A percentile compares a stretch with the other conserved stretches of the same genome.
These are phyloP conservation scores for Dysphania ambrosioides DNA, from an alignment of 148 eudicot species.

Conservation along the genomic window DNA sequence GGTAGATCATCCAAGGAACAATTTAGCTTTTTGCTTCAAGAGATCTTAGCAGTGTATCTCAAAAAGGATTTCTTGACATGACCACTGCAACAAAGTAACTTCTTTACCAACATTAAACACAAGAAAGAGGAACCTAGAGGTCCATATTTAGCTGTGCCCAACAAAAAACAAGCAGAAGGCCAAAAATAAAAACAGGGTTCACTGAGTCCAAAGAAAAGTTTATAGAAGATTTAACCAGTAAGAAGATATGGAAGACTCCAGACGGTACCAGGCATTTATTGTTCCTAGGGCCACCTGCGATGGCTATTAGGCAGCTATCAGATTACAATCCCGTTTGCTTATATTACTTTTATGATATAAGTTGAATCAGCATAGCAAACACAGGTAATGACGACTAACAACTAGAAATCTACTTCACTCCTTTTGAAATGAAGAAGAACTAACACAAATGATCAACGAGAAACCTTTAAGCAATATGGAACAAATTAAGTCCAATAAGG, in stretches of 20 bases:
- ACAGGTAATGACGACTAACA: neutral
- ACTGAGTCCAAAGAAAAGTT: neutral
- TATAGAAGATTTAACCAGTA: neutral
- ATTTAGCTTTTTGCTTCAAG: neutral
- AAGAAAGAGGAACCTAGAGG: neutral
- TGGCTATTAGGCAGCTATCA: neutral
- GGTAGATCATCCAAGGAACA: constrained; percentile 6
- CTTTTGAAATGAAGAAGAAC: too few species aligned
- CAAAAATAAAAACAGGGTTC: neutral
- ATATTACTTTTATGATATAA: neutral
- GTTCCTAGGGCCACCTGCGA: neutral
- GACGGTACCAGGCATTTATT: neutral
- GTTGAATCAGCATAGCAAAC: neutral
- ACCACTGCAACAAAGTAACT: neutral
- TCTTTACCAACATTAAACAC: too few species aligned
- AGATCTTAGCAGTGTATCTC: neutral
- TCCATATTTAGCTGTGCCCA: neutral
- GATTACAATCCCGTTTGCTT: neutral
- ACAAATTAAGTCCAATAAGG: neutral
- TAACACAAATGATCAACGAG: neutral
- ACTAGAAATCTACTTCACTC: too few species aligned
- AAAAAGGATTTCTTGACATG: neutral
- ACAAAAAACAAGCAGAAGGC: neutral
- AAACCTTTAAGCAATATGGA: neutral
- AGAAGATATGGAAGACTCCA: neutral